Base-by-base conservation (phyloP, 169 alveolate species). In the Cryptosporidium tyzzeri region DNA sequence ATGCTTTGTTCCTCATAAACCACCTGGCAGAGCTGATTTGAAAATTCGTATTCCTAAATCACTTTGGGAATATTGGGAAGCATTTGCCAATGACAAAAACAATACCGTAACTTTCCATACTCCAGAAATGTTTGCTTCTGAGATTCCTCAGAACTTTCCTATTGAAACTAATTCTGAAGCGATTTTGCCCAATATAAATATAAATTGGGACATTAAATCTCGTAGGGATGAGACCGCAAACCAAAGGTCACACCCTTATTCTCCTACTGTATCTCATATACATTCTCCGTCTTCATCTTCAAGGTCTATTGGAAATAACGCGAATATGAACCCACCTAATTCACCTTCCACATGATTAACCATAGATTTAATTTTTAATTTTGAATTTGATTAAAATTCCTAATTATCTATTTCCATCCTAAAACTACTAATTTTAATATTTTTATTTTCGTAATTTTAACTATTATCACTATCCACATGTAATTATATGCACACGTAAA, bases 1-100 rank as follows among this genome's bases (percentile, higher is more conserved):
- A 37, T 92, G 94, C 50, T 91, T 85, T 55, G 85, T 92, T 18
- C 94, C 94, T 1, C 93, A 86, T 35, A 92, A 87, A 48, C 91
- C 86, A 3, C 86, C 91, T 33, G 93, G 93, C 10, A 86, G 86
- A 33, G 93, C 92, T n/a, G 91, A 86, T 5, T 61, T 92, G 50
- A 92, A 85, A 50, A 91, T 92, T 29, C 67, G 94, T 33, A 92
- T 92, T 16, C 94, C 94, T 0, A 92, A 92, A 21, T 91, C 94
- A 1, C 86, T 92, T 12, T 92, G 94, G 94, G 93, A 92, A 85
- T 92, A 92, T 65, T 92, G 94, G 94, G 94, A 92, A 37, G 94
- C 94, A 2, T 65, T 84, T 16, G 91, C 94, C 18, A 86, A 84
- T 50, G 93, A 92, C 23, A 70, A 80, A 50, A 62, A 80, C 51